These are phyloP conservation scores for Trichoderma breve DNA, from an alignment of 2,329 filamentous ascomycete genomes.

Conservation along the genomic window DNA sequence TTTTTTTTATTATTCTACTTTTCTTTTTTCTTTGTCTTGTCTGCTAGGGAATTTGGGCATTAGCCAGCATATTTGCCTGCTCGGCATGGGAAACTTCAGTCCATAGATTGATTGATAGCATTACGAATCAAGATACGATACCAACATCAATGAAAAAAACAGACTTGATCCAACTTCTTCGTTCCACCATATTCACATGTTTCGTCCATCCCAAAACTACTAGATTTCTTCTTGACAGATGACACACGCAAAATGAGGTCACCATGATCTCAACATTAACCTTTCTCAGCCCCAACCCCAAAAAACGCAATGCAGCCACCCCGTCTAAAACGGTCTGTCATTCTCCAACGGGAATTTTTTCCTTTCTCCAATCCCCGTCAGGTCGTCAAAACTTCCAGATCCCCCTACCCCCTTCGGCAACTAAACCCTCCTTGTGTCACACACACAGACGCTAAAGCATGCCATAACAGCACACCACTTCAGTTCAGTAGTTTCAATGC, in stretches of 20 bases:
- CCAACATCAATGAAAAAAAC: conserved; percentile 11
- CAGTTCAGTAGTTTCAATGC: neutral
- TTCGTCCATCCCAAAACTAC: neutral
- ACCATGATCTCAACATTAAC: conserved; percentile 1
- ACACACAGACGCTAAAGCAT: conserved; percentile 10
- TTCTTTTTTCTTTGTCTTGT: neutral
- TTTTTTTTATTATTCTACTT: neutral
- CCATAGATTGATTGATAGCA: conserved; percentile 21
- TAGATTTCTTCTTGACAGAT: neutral
- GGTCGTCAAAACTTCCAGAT: neutral
- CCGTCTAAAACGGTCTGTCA: conserved; percentile 7
- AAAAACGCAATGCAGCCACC: neutral
- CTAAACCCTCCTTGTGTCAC: neutral
- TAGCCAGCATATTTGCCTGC: neutral
- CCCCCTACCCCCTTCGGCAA: neutral
- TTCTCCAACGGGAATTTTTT: neutral
- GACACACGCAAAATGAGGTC: neutral
- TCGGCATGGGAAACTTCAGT: neutral
- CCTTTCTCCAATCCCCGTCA: neutral
- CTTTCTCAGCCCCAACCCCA: neutral
- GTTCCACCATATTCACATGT: neutral
- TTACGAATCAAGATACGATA: conserved; percentile 10
- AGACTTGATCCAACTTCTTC: neutral
- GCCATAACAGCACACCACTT: neutral
- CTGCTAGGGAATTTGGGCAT: neutral